Evolutionary conservation across 768 basidiomycete species (phyloP).

Genomic region (Pilatotrama ljubarskyi): DNA sequence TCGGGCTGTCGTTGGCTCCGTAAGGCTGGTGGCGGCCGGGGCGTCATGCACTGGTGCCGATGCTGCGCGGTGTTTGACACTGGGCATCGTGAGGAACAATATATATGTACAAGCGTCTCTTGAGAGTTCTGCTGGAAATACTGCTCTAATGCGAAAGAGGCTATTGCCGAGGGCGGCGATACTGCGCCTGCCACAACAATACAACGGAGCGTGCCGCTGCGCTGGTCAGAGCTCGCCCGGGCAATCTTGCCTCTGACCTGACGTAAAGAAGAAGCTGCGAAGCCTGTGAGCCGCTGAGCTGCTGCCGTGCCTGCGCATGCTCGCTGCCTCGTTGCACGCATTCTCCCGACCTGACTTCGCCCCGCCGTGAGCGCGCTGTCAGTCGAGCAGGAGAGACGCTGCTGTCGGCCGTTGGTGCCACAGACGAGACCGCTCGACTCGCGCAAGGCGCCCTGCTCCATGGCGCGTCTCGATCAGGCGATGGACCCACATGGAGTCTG

Average conservation of each 20-base stretch:
- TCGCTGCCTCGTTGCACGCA: conserved; percentile 4
- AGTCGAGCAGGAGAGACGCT: background rate
- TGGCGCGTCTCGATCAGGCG: background rate
- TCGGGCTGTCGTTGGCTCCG: background rate
- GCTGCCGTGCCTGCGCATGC: background rate
- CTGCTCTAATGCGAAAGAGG: too few relatives aligned
- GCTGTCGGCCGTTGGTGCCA: too few relatives aligned
- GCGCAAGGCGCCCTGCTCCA: background rate
- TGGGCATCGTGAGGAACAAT: background rate
- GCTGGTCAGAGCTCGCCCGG: background rate
- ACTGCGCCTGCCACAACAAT: background rate
- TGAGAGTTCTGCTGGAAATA: too few relatives aligned
- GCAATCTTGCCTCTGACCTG: background rate
- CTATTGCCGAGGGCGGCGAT: background rate
- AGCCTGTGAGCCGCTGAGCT: conserved; percentile 5
- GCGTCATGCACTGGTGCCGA: background rate
- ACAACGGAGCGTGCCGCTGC: background rate
- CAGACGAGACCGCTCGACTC: too few relatives aligned
- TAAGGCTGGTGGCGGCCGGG: background rate
- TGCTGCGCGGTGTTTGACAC: background rate
- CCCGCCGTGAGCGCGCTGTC: background rate
- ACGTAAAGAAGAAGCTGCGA: conserved; percentile 7
- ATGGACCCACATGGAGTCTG: conserved; percentile 18
- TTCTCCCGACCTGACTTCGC: background rate
- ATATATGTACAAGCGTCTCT: background rate